phyloP scores from a whole-genome alignment of 306 rosid species.

The Quercus cerris region DNA sequence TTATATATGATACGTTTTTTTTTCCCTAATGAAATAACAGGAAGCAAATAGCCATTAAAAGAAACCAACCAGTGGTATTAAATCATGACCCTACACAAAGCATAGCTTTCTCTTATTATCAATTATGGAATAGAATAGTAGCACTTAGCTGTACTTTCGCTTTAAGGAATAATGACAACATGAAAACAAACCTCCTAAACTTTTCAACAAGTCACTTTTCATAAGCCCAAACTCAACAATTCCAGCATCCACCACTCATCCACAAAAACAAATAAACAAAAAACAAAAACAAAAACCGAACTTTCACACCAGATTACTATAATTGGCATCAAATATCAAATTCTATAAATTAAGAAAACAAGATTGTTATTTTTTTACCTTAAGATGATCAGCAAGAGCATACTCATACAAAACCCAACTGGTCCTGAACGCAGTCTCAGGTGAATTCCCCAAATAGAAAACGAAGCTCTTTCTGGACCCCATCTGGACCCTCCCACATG shows the following conservation, averaged over 20 bases:
- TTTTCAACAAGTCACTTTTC: background rate
- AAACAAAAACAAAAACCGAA: too few relatives aligned
- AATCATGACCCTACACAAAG: background rate
- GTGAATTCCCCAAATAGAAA: slow-evolving; percentile 49
- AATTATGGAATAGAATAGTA: background rate
- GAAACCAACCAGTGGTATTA: background rate
- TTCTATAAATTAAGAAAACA: background rate
- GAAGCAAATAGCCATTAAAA: background rate
- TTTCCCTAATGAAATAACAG: background rate
- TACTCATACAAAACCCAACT: slow-evolving; percentile 60
- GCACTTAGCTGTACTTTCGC: background rate
- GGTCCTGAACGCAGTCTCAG: slow-evolving; percentile 27
- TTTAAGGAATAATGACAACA: background rate
- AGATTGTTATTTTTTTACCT: slow-evolving; percentile 33
- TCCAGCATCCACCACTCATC: background rate
- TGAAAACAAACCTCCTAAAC: background rate
- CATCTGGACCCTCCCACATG: slow-evolving; percentile 33
- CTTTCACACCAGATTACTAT: background rate
- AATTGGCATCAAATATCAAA: background rate
- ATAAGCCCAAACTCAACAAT: background rate
- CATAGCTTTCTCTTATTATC: background rate
- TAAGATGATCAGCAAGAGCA: slow-evolving; percentile 33
- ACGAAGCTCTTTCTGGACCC: slow-evolving; percentile 50
- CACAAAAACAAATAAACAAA: too few relatives aligned
- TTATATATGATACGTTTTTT: background rate